Evolutionary conservation across 345 rosid species (phyloP), one percentile per base, ranked within the genome.

Genomic region (Syzygium aqueum): DNA sequence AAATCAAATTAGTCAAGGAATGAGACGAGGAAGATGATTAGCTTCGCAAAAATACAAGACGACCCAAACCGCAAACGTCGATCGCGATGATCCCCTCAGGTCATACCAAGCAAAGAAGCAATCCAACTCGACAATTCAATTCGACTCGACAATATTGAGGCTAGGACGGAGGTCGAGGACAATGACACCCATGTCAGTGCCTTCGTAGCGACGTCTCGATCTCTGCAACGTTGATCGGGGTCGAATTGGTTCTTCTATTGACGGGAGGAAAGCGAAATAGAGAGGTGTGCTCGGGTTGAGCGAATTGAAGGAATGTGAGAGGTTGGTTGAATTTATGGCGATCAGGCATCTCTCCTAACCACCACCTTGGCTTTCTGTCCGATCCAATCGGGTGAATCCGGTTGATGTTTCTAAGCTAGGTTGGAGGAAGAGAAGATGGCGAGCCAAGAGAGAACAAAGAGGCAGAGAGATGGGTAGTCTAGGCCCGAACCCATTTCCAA

Each of bases 111-210:
- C 22, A 25, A 17, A 82, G 86, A 46, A 21, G 63, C 56, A 51
- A 88, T 17, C 16, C 46, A 84, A 80, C 27, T 14, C 15, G 77
- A 40, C 51, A n/a, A 51, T 19, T 33, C 12, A 4, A 84, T 78
- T 77, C 57, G 65, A 52, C n/a, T n/a, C n/a, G n/a, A n/a, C n/a
- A n/a, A n/a, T 93, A n/a, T 97, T 97, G 77, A 91, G 91, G 80
- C 99, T 96, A 52, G 98, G 98, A 1, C 94, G 95, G 91, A 97
- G 98, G 92, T 97, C 99, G 91, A 97, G 95, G 43, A 92, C 95
- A 88, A 96, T 95, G 88, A 95, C 95, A 73, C 99, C 98, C 98
- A 96, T 96, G 87, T 98, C 98, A 22, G 98, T 95, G 90, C 99
- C 97, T 91, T 97, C 98, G 87, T 94, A 96, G 83, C 98, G 97